phyloP scores from a whole-genome alignment of 2,329 filamentous ascomycete species.

The Colletotrichum viniferum region DNA sequence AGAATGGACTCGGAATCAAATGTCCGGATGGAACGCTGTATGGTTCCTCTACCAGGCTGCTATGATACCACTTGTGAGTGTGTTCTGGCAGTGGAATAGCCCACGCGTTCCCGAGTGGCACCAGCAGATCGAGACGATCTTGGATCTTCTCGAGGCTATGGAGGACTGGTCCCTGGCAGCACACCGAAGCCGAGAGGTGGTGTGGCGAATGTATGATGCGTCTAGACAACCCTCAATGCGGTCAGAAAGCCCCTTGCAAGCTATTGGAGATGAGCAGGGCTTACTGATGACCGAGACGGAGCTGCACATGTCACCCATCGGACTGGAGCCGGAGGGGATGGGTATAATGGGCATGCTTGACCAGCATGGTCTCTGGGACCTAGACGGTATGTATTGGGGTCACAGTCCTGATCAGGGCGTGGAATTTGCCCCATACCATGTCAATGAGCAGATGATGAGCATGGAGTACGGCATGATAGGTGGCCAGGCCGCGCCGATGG shows the following conservation, averaged over 20 bases:
- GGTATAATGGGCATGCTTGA: constrained; percentile 59
- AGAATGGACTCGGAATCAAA: constrained; percentile 75
- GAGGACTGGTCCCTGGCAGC: constrained; percentile 69
- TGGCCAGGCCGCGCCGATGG: constrained; percentile 38
- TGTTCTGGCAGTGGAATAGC: constrained; percentile 70
- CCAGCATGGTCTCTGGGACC: constrained; percentile 59
- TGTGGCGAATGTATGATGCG: constrained; percentile 68
- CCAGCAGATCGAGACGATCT: constrained; percentile 61
- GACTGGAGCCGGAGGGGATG: constrained; percentile 53
- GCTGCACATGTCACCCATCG: constrained; percentile 56
- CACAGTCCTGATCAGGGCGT: constrained; percentile 38
- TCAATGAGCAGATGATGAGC: constrained; percentile 37
- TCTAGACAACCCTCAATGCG: constrained; percentile 41
- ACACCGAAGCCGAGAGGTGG: constrained; percentile 65
- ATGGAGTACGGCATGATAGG: constrained; percentile 44
- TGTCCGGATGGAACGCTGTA: constrained; percentile 81
- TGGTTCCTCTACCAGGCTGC: constrained; percentile 83
- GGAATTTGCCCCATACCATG: constrained; percentile 28
- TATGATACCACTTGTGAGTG: constrained; percentile 77
- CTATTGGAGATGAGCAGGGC: constrained; percentile 36
- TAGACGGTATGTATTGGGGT: constrained; percentile 61
- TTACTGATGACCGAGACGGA: constrained; percentile 42
- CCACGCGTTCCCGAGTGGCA: constrained; percentile 56
- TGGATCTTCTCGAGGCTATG: constrained; percentile 67
- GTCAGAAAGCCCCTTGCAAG: constrained; percentile 31